Base-by-base conservation (phyloP, 495 filamentous ascomycete genomes). In the Apiosordaria backusii region DNA sequence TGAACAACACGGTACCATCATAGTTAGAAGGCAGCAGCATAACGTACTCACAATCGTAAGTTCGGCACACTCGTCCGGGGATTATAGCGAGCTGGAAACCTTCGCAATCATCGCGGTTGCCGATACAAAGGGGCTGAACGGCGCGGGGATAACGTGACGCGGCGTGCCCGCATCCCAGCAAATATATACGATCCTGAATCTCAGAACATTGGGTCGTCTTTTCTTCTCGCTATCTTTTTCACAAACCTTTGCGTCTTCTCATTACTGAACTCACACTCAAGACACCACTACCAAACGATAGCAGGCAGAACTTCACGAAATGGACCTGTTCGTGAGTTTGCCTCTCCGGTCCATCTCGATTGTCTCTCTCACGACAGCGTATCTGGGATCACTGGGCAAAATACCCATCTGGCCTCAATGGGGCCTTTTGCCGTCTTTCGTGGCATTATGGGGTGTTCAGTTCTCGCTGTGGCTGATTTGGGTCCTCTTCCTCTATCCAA, bases 401-500 rank as follows among this genome's bases (percentile, higher is more conserved):
- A 35, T 71, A 5, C 58, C 71, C 19, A 35, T 68, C 60, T 76
- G 71, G 75, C 74, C 71, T n/a, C 62, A 59, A 15, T 59, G 58
- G 13, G 25, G 66, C 5, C 72, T 78, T 1, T 0, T 76, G 15
- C n/a, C 62, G 60, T 62, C 62, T 50, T 78, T 76, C 25, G 18
- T 68, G 3, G 58, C 66, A 10, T 24, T 67, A 19, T 80, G 68
- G 72, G 7, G 52, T 3, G 9, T 74, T 10, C 76, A 79, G 63
- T 58, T 68, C 19, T 66, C 78, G 6, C 16, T 62, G 0, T 79
- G 66, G 60, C 62, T 62, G 2, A 53, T 84, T 22, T 93, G 83
- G 76, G 76, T 69, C 3, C 68, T 87, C 1, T 58, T 92, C 1
- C 70, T 93, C 50, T 96, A 88, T 71, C 93, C 92, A 3, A 81